phyloP scores from a whole-genome alignment of 163 green algal species.

The Prototheca stagnorum region DNA sequence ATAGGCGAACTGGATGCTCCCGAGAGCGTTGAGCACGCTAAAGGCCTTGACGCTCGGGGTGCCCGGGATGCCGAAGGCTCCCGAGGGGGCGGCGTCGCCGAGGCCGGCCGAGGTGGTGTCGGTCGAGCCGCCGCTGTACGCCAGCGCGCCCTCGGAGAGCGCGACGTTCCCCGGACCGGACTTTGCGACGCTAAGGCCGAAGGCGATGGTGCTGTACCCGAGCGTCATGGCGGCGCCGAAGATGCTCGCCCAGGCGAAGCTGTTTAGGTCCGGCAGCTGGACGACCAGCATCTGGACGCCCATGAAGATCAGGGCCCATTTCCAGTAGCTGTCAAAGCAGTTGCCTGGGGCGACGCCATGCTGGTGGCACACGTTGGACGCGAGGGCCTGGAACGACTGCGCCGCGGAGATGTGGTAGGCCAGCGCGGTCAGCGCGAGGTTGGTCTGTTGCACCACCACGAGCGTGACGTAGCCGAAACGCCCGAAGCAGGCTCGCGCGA shows the following conservation, averaged over 20 bases:
- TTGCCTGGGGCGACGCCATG: neutral
- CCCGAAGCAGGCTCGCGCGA: neutral
- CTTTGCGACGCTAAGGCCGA: conserved; percentile 9
- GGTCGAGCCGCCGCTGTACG: neutral
- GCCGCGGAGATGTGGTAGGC: conserved; percentile 9
- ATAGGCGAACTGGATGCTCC: conserved; percentile 21
- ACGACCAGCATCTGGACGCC: neutral
- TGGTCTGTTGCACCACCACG: conserved; percentile 8
- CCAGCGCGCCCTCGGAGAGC: neutral
- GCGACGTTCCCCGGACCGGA: neutral
- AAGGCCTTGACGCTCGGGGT: conserved; percentile 2
- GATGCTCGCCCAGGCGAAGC: conserved; percentile 14
- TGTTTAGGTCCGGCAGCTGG: neutral
- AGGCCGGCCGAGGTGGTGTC: neutral
- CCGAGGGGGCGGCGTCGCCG: conserved; percentile 1
- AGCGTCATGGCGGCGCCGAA: conserved; percentile 26
- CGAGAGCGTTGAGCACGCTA: conserved; percentile 11
- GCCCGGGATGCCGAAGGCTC: neutral
- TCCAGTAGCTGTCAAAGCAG: neutral
- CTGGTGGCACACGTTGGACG: neutral
- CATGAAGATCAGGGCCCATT: neutral
- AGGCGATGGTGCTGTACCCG: conserved; percentile 20
- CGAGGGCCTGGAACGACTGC: neutral
- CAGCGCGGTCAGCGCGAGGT: conserved; percentile 9
- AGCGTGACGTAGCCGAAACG: neutral